Base-by-base conservation (phyloP, 371 early-diverging fungal species). In the Mortierella sp. region DNA sequence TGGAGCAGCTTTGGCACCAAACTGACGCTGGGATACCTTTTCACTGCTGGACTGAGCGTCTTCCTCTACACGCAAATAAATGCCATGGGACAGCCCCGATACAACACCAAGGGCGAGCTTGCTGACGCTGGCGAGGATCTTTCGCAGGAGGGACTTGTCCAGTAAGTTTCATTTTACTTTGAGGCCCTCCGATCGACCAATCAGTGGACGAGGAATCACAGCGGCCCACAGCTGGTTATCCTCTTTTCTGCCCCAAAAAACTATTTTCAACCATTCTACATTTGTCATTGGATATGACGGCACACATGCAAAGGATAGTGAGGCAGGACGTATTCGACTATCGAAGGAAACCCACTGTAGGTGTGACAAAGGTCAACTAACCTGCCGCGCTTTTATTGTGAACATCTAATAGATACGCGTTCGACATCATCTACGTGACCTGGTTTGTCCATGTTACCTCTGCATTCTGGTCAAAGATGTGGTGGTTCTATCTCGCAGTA, bases 351-450 rank as follows among this genome's bases (percentile, higher is more conserved):
- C n/a, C n/a, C n/a, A n/a, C 11, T 37, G 8, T 12, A 12, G 4
- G 32, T 44, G 4, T 2, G 3, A 34, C 24, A 32, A 24, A 24
- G 15, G 21, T 15, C 24, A 2, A 34, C 44, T 44, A 44, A 44
- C 23, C 2, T 3, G 9, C 44, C 8, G 44, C 23, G 19, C 23
- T 6, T 42, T 26, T 37, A 26, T n/a, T n/a, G n/a, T 34, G 19
- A 39, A 12, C 15, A 9, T 28, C 41, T 11, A 23, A 26, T 51
- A 90, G 90, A 7, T 93, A 93, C 67, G 90, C 92, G 83, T 93
- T 94, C 79, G 94, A 94, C 61, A 88, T 92, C 50, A 89, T 94
- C 56, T 93, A 94, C 64, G 83, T 94, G 31, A 90, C 93, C 23
- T 94, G 94, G 94, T 84, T 89, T 60, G 89, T 89, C 23, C 93